Base-by-base conservation (phyloP, 768 basidiomycete genomes). In the Lactarius hengduanensis region DNA sequence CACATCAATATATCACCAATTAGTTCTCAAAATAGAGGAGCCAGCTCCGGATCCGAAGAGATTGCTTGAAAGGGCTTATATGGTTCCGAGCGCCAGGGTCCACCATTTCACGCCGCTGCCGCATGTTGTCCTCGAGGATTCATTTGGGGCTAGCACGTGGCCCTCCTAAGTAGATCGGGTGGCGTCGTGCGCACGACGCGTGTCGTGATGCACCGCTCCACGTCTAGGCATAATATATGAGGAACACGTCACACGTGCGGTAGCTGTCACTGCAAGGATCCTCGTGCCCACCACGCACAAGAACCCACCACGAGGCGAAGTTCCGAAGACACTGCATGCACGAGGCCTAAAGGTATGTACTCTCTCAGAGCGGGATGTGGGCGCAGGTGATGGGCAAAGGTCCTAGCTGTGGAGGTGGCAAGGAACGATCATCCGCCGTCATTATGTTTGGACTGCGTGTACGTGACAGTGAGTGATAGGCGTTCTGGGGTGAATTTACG, bases 91-190 rank as follows among this genome's bases (percentile, higher is more conserved):
- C 47, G 8, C 45, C n/a, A 38, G 36, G 36, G 36, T 11, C 36
- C 16, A 18, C 7, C 55, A 30, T 5, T 32, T 56, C 43, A 63
- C 41, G 57, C 34, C 13, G 20, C 41, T 20, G 36, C 57, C 36
- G 28, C 57, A 58, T 40, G 57, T 38, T 18, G 13, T 40, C 63
- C 63, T 53, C n/a, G 63, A 64, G 63, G 63, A 38, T 53, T 64
- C 53, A 32, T 34, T 57, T 36, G 18, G 20, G 26, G 20, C 6
- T 57, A 32, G 26, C 18, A 34, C 32, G 20, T 9, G 16, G 9
- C 2, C n/a, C 57, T 55, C 36, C 47, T 43, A 28, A 38, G 26
- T 9, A 11, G 9, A 56, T 32, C 30, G 4, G 10, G n/a, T 53
- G n/a, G 3, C 4, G 22, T 30, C 55, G 32, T 11, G 32, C 30